A percentile compares a stretch with the other conserved stretches of the same genome.
These are phyloP conservation scores for Anthoceros angustus DNA, from an alignment of 225 moss, liverwort and hornwort genomes.

Conservation along the genomic window DNA sequence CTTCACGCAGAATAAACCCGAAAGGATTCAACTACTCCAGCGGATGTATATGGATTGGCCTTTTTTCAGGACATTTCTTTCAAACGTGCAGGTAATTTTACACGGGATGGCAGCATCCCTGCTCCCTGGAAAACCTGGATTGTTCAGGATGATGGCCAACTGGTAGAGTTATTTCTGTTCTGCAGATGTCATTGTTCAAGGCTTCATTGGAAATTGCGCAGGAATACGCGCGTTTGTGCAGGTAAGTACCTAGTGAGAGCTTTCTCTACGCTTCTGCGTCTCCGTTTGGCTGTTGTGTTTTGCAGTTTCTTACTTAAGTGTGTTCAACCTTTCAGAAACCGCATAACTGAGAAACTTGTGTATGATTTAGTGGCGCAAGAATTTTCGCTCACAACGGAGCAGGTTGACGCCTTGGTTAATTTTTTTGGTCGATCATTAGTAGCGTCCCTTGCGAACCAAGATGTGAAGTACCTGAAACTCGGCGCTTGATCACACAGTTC, in stretches of 20 bases:
- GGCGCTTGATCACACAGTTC: slow-evolving; percentile 14
- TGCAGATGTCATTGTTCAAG: slow-evolving; percentile 97
- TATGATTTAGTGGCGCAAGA: slow-evolving; percentile 80
- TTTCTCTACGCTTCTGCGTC: background rate
- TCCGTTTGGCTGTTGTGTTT: background rate
- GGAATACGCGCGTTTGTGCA: slow-evolving; percentile 88
- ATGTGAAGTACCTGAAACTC: background rate
- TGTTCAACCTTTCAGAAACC: slow-evolving; percentile 32
- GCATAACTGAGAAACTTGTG: slow-evolving; percentile 71
- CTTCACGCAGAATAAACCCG: slow-evolving; percentile 59
- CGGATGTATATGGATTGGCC: slow-evolving; percentile 83
- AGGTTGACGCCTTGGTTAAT: slow-evolving; percentile 24
- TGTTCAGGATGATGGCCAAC: too few species aligned
- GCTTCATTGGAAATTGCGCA: slow-evolving; percentile 90
- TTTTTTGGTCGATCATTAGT: background rate
- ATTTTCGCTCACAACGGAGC: slow-evolving; percentile 44
- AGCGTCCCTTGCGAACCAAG: background rate
- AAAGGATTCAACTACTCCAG: slow-evolving; percentile 62
- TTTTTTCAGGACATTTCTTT: slow-evolving; percentile 84
- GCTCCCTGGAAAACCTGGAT: too few species aligned
- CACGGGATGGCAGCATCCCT: too few species aligned
- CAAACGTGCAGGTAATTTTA: slow-evolving; percentile 64
- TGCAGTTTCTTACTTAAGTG: background rate
- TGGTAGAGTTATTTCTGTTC: too few species aligned
- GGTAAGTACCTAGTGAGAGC: slow-evolving; percentile 17